A percentile compares a stretch with the other conserved stretches of the same genome.
These are phyloP conservation scores for Cucurbita argyrosperma DNA, from an alignment of 306 rosid species.

Conservation along the genomic window DNA sequence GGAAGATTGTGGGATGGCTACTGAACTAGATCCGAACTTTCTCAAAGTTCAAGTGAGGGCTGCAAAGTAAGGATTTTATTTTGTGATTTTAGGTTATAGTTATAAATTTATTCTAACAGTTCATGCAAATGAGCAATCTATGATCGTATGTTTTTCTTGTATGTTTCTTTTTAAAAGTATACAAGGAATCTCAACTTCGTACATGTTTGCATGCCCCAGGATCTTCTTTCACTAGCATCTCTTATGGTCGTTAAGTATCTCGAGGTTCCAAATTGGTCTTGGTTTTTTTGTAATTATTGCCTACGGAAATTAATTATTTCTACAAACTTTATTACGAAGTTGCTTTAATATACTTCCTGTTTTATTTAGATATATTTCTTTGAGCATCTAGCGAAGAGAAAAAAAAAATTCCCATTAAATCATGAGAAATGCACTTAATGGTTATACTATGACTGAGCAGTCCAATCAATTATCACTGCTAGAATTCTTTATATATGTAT, in stretches of 20 bases:
- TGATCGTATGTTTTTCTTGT: not conserved
- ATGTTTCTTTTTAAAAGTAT: not conserved
- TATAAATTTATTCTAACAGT: not conserved
- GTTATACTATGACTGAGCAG: too few species aligned
- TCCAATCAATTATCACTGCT: not conserved
- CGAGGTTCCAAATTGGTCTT: not conserved
- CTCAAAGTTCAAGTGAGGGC: slow-evolving; percentile 64
- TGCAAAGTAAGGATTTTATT: slow-evolving; percentile 56
- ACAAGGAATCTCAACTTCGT: not conserved
- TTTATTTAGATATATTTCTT: not conserved
- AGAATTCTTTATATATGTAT: not conserved
- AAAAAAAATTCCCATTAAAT: not conserved
- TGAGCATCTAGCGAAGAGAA: not conserved
- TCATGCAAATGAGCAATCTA: not conserved
- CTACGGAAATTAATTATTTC: not conserved
- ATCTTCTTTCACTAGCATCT: not conserved
- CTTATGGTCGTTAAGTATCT: not conserved
- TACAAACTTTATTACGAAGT: not conserved
- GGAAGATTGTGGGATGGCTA: slow-evolving; percentile 60
- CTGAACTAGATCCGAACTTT: slow-evolving; percentile 55
- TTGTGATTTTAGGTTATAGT: slow-evolving; percentile 6
- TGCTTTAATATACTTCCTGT: not conserved
- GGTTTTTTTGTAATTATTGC: not conserved
- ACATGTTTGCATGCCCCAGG: not conserved
- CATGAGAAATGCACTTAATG: not conserved